These are phyloP conservation scores for Pseudogymnoascus sp. DNA, from an alignment of 2,329 filamentous ascomycete species.

Conservation along the genomic window DNA sequence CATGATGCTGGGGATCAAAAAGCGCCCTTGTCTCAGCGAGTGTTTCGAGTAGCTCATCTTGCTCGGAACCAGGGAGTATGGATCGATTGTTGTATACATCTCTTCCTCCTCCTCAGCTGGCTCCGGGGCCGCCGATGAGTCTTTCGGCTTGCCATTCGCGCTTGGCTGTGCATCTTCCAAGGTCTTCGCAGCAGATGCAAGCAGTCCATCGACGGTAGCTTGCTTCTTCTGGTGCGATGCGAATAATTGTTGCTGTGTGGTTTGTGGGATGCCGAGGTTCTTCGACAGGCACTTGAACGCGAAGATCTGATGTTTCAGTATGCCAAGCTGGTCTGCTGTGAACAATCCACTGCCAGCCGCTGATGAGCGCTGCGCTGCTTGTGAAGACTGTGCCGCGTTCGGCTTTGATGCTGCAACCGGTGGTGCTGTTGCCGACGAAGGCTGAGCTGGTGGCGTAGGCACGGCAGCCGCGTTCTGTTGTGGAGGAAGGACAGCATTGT, in stretches of 20 bases:
- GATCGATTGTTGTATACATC: slow-evolving; percentile 35
- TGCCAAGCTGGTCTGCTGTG: slow-evolving; percentile 68
- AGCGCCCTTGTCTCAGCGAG: slow-evolving; percentile 64
- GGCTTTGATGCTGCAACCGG: slow-evolving; percentile 19
- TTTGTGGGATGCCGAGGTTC: slow-evolving; percentile 71
- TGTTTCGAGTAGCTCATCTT: slow-evolving; percentile 77
- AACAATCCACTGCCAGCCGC: slow-evolving; percentile 50
- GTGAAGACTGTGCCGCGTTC: slow-evolving; percentile 19
- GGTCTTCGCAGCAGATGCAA: slow-evolving; percentile 20
- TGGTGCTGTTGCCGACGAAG: slow-evolving; percentile 19
- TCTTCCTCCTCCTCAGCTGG: slow-evolving; percentile 22
- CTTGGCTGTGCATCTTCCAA: slow-evolving; percentile 29
- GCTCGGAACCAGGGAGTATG: slow-evolving; percentile 42
- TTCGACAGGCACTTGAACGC: slow-evolving; percentile 88
- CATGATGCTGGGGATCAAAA: slow-evolving; percentile 80
- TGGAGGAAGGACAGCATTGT: slow-evolving; percentile 42
- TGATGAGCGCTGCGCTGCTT: slow-evolving; percentile 18
- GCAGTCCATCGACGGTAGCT: background rate
- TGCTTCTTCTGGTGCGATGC: slow-evolving; percentile 60
- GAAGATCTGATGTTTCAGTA: slow-evolving; percentile 77
- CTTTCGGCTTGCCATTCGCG: slow-evolving; percentile 33
- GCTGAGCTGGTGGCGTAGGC: slow-evolving; percentile 16
- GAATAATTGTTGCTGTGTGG: slow-evolving; percentile 78
- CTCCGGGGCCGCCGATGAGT: slow-evolving; percentile 26
- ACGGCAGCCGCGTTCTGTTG: slow-evolving; percentile 25